phyloP scores from a whole-genome alignment of 2,329 filamentous ascomycete genomes.

The Mollisia scopiformis region DNA sequence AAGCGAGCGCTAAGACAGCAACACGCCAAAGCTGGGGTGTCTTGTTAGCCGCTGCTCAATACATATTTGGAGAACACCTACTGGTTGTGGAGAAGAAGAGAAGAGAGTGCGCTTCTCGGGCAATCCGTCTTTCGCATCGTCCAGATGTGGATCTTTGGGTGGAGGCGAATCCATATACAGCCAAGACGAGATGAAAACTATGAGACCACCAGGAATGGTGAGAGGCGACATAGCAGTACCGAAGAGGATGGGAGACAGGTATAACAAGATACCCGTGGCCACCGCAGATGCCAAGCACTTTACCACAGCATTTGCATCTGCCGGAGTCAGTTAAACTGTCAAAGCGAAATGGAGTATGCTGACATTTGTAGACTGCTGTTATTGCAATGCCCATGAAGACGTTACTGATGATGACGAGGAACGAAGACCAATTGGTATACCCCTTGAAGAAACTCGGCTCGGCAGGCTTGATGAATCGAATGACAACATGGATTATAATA shows the following conservation, averaged over 20 bases:
- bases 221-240: constrained; percentile 34
- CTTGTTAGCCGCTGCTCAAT: not conserved
- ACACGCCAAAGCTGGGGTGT: not conserved
- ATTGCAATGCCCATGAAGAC: constrained; percentile 41
- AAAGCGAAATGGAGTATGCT: constrained; percentile 6
- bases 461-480: constrained; percentile 29
- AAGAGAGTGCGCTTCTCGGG: not conserved
- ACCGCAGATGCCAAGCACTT: constrained; percentile 40
- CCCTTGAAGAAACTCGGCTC: constrained; percentile 31
- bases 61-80: not conserved
- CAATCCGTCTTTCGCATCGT: constrained; percentile 11
- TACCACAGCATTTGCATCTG: constrained; percentile 40
- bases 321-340: not conserved
- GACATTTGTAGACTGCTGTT: constrained; percentile 40
- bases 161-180: constrained; percentile 37
- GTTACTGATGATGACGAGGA: constrained; percentile 39
- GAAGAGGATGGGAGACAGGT: constrained; percentile 37
- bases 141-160: constrained; percentile 24
- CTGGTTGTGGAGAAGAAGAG: constrained; percentile 1
- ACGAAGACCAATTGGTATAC: constrained; percentile 31
- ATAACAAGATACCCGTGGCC: constrained; percentile 38
- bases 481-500: constrained; percentile 33
- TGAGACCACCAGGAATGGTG: constrained; percentile 34
- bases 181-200: constrained; percentile 38
- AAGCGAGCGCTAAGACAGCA: not conserved